These are phyloP conservation scores for Acanthamoeba comandoni DNA, from an alignment of 208 protist genomes.

Conservation along the genomic window DNA sequence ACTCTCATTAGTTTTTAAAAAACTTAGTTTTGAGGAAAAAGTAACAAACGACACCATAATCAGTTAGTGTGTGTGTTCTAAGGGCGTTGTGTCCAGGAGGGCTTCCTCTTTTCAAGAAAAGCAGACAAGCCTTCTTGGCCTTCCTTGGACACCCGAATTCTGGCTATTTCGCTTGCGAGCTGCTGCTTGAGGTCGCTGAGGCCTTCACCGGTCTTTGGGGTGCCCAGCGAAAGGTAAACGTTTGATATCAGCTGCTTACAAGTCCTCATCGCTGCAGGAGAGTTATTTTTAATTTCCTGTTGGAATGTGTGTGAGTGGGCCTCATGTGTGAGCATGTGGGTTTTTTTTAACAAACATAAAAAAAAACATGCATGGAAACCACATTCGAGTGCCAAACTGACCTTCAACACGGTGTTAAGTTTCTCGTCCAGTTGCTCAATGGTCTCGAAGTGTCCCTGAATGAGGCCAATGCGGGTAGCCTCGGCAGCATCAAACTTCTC, in stretches of 20 bases:
- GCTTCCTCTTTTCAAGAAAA: conserved; percentile 77
- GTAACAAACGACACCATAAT: too few species aligned
- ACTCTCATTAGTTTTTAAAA: too few species aligned
- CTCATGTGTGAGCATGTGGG: too few species aligned
- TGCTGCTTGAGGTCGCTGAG: conserved; percentile 28
- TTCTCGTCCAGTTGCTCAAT: conserved; percentile 52
- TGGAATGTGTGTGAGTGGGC: too few species aligned
- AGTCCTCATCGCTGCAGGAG: conserved; percentile 52
- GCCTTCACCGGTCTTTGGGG: conserved; percentile 21
- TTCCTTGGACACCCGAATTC: conserved; percentile 59
- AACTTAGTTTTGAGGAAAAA: too few species aligned
- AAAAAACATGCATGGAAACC: too few species aligned
- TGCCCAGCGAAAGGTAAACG: conserved; percentile 16
- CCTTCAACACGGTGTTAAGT: conserved; percentile 5
- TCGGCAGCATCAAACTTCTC: conserved; percentile 69
- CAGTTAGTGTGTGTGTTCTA: too few species aligned
- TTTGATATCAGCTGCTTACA: conserved; percentile 63
- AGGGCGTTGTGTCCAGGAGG: too few species aligned
- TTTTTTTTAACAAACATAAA: too few species aligned
- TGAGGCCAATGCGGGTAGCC: conserved; percentile 71
- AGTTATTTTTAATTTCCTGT: conserved; percentile 68
- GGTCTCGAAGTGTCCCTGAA: conserved; percentile 53
- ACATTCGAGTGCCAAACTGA: too few species aligned
- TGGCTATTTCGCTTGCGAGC: conserved; percentile 72
- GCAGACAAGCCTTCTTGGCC: conserved; percentile 69